Percentiles rank a stretch among this genome's conserved stretches.
Conservation (phyloP, 1,139 yeast genomes). For the Yamadazyma membranifaciens region DNA sequence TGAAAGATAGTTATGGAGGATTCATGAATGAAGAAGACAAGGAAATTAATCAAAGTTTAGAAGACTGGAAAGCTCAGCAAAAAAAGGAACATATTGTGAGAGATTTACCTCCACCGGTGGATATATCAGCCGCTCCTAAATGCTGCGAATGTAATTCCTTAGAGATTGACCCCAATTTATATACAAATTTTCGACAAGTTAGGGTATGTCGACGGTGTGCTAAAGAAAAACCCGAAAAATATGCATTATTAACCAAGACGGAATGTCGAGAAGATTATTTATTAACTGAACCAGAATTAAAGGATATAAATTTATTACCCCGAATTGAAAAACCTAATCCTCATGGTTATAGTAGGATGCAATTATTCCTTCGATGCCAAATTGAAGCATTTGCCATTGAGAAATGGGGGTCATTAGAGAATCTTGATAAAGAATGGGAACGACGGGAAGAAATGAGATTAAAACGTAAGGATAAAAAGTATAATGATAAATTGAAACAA, state of each 20-base stretch:
- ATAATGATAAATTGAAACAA: constrained; percentile 69
- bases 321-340: constrained; percentile 92
- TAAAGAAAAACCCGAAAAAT: constrained; percentile 76
- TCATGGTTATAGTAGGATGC: constrained; percentile 92
- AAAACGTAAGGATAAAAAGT: constrained; percentile 74
- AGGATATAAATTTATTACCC: constrained; percentile 65
- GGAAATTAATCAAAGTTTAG: constrained; percentile 49
- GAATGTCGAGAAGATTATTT: constrained; percentile 93
- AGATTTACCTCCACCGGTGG: constrained; percentile 69
- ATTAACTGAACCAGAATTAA: constrained; percentile 86
- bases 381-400: constrained; percentile 89
- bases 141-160: constrained; percentile 79
- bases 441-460: constrained; percentile 71
- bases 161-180: constrained; percentile 75
- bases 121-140: constrained; percentile 67
- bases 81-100: constrained; percentile 38
- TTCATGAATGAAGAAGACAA: constrained; percentile 33
- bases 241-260: constrained; percentile 87
- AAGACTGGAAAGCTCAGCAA: constrained; percentile 77
- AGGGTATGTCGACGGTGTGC: constrained; percentile 82
- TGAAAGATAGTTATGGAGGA: constrained; percentile 89
- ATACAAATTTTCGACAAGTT: constrained; percentile 59
- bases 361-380: constrained; percentile 81
- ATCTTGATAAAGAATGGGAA: constrained; percentile 90
- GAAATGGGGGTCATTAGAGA: constrained; percentile 93